A percentile compares a stretch with the other conserved stretches of the same genome.
Evolutionary conservation across 495 filamentous ascomycete species (phyloP).

Genomic region (Jackrogersella minutella): DNA sequence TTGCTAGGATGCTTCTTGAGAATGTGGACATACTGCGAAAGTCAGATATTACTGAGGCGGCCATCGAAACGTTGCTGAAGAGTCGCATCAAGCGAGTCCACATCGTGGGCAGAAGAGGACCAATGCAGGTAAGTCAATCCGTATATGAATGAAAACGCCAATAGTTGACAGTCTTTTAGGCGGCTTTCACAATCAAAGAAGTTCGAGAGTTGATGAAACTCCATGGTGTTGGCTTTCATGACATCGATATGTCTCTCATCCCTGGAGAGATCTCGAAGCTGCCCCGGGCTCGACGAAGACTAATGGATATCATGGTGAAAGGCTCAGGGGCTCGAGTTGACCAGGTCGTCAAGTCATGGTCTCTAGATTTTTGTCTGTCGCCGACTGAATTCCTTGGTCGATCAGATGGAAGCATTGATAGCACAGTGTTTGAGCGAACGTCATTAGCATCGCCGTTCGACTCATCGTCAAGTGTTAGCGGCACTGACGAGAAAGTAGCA

Average conservation of each 20-base stretch:
- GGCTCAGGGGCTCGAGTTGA: slow-evolving; percentile 63
- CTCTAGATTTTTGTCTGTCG: slow-evolving; percentile 80
- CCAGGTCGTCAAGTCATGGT: slow-evolving; percentile 73
- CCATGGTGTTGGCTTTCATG: slow-evolving; percentile 73
- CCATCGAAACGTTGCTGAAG: slow-evolving; percentile 73
- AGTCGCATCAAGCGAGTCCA: slow-evolving; percentile 82
- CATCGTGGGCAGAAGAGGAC: slow-evolving; percentile 86
- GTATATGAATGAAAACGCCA: too few relatives aligned
- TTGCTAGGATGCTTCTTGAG: slow-evolving; percentile 84
- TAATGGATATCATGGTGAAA: slow-evolving; percentile 81
- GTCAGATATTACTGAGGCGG: slow-evolving; percentile 88
- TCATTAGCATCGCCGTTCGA: slow-evolving; percentile 56
- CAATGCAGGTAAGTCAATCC: slow-evolving; percentile 71
- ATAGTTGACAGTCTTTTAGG: slow-evolving; percentile 54
- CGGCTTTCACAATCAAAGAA: slow-evolving; percentile 94
- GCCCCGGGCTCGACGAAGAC: slow-evolving; percentile 74
- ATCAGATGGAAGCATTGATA: slow-evolving; percentile 56
- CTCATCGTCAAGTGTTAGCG: slow-evolving; percentile 59
- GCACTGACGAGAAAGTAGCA: slow-evolving; percentile 51
- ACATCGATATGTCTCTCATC: slow-evolving; percentile 69
- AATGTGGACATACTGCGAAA: slow-evolving; percentile 73
- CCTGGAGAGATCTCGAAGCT: slow-evolving; percentile 69
- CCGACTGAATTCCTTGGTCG: slow-evolving; percentile 72
- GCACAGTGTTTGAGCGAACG: slow-evolving; percentile 74
- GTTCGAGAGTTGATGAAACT: slow-evolving; percentile 84